Evolutionary conservation across 2,329 filamentous ascomycete genomes (phyloP), one percentile per base, ranked within the genome.

Genomic region (Apiospora aurea): DNA sequence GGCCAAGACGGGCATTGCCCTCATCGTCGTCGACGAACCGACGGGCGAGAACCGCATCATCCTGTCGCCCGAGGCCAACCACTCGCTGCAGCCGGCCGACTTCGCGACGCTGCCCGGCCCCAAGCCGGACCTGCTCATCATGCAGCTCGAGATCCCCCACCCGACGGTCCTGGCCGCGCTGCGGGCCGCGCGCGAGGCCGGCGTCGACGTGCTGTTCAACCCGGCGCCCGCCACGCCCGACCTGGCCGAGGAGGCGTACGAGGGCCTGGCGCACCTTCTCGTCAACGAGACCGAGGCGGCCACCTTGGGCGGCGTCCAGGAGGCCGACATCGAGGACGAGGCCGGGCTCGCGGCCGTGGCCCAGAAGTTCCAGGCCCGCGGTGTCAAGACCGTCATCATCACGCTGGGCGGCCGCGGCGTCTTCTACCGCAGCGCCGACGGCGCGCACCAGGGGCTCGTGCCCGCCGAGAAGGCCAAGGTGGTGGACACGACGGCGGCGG

Each of bases 211-310:
- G 2, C 87, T 98, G 69, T 69, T 97, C 75, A 98, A 98, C 81
- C 95, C 95, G 21, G 95, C 95, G 3, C 93, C 93, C 5, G 94
- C 95, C 4, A 87, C 91, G 64, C 81, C 84, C 21, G 68, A 51
- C 11, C 82, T 97, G 4, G 94, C 94, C 0, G 85, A 85, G 0
- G 86, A 89, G 41, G 90, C 90, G 11, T 96, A 93, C 79, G 77
- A 80, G 8, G 89, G 88, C 0, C 87, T 98, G 44, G 90, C 91
- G 57, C 94, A 97, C 77, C 86, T 98, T 61, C 89, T 98, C 69
- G 89, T 98, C 77, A 98, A 98, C 79, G 95, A 98, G 85, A 96
- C 92, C 0, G 95, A 98, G 84, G 94, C 95, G 2, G 88, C 91
- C 11, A 88, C 95, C 69, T 87, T 97, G 71, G 91, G 89, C 0